Evolutionary conservation across 352 stramenopile species (phyloP).

Genomic region (Phytophthora megakarya): DNA sequence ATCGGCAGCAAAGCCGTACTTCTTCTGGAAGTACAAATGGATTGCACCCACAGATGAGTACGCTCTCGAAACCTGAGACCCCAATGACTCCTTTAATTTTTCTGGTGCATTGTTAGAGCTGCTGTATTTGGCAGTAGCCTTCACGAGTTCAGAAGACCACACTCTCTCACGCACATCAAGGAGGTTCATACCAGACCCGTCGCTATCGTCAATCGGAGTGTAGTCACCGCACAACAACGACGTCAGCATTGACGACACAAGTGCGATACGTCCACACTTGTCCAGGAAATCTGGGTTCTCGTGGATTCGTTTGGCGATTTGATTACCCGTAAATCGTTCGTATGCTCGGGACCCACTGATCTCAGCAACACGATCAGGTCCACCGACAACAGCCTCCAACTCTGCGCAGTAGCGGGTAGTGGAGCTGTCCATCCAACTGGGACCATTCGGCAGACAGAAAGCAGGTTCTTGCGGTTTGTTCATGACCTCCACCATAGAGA

Average conservation of each 20-base stretch:
- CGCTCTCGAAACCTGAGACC: conserved; percentile 48
- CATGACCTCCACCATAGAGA: conserved; percentile 32
- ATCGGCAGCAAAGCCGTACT: conserved; percentile 58
- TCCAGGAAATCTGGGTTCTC: conserved; percentile 54
- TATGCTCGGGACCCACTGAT: conserved; percentile 84
- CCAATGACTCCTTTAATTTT: conserved; percentile 39
- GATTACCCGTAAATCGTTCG: conserved; percentile 82
- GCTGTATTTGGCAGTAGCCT: conserved; percentile 40
- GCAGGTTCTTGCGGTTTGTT: conserved; percentile 30
- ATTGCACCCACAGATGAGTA: conserved; percentile 53
- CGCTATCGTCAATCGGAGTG: conserved; percentile 75
- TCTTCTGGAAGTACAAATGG: conserved; percentile 65
- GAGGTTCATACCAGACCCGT: conserved; percentile 87
- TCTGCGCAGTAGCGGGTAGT: conserved; percentile 61
- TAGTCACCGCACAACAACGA: conserved; percentile 72
- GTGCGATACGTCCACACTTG: conserved; percentile 48
- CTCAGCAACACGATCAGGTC: conserved; percentile 55
- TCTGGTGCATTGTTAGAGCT: conserved; percentile 19
- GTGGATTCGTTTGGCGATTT: conserved; percentile 67
- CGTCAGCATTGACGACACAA: conserved; percentile 78
- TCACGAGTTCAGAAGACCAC: conserved; percentile 61
- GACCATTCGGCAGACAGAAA: conserved; percentile 67
- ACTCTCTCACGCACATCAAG: conserved; percentile 62
- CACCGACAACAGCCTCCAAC: conserved; percentile 65
- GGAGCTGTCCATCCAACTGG: conserved; percentile 88